Evolutionary conservation across 2,329 filamentous ascomycete species (phyloP).

Genomic region (Tolypocladium ovalisporum): DNA sequence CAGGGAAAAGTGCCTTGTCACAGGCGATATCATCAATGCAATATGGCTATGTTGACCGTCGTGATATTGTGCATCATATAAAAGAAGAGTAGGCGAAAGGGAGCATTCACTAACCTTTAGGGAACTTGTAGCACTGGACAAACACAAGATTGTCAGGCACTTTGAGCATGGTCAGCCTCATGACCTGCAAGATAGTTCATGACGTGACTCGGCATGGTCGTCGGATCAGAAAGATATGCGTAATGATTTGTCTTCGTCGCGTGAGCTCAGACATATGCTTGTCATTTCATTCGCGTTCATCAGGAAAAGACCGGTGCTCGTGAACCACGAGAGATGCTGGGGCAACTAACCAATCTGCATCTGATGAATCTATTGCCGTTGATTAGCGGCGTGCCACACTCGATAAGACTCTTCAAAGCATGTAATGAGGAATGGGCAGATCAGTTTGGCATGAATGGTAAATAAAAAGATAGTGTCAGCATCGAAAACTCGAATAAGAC

Average conservation of each 20-base stretch:
- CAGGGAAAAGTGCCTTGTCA: constrained; percentile 30
- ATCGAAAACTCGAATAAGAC: constrained; percentile 66
- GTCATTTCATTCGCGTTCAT: constrained; percentile 82
- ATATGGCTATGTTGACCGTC: constrained; percentile 38
- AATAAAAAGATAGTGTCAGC: constrained; percentile 52
- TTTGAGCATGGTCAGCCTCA: neutral
- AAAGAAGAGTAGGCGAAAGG: constrained; percentile 1
- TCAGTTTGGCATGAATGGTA: constrained; percentile 65
- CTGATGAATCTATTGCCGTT: constrained; percentile 1
- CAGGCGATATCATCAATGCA: constrained; percentile 35
- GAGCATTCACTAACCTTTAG: neutral
- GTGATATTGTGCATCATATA: constrained; percentile 34
- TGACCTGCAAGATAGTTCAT: neutral
- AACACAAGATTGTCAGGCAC: neutral
- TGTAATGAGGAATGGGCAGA: constrained; percentile 7
- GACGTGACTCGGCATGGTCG: neutral
- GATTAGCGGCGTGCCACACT: constrained; percentile 9
- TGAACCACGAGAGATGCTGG: neutral
- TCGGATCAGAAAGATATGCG: constrained; percentile 6
- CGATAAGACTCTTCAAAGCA: neutral
- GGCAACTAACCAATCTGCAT: constrained; percentile 11
- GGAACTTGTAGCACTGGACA: neutral
- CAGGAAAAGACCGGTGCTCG: constrained; percentile 33
- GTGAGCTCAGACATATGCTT: constrained; percentile 95
- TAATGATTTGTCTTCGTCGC: constrained; percentile 30